Evolutionary conservation across 148 eudicot genomes (phyloP), one percentile per base, ranked within the genome.

Genomic region (Rhododendron molle): DNA sequence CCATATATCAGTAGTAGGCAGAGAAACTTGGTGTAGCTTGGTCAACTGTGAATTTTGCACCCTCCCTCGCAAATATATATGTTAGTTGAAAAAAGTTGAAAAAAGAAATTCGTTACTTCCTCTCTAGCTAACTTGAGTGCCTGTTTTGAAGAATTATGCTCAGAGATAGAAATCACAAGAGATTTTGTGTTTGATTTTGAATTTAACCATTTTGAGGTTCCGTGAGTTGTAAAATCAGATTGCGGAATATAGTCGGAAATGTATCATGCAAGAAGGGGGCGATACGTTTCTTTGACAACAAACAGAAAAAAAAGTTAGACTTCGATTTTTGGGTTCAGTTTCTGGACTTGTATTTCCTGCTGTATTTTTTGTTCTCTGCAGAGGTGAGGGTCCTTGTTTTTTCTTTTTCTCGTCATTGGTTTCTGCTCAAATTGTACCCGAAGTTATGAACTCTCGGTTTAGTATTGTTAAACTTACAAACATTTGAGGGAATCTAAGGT

Each of bases 151-250:
- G 85, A 76, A 60, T 82, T 77, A 76, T 56, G 67, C 49, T 60
- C 47, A 89, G 81, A 78, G 54, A 78, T 78, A 78, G 87, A 88
- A 85, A 76, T 52, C 73, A 89, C 87, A 87, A 88, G 89, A 87
- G 89, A 84, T 86, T 89, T 89, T 83, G 85, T 78, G 81, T 78
- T 84, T 58, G 60, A 73, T 65, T 71, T 84, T 82, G 81, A 80
- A 74, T 62, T 87, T 76, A 83, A 73, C 60, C 49, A 21, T 56
- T 79, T 85, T 83, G 56, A 81, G 85, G 72, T 82, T 88, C 72
- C 49, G 86, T 88, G 92, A 88, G 90, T 76, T 87, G 92, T 90
- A 90, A 79, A 85, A 90, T 88, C 88, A 80, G 89, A 44, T 79
- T 85, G 92, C 90, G 92, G 92, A 86, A 86, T 88, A 87, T 87